Base-by-base conservation (phyloP, 257 asterid species). In the Paraleonurus japonicus region DNA sequence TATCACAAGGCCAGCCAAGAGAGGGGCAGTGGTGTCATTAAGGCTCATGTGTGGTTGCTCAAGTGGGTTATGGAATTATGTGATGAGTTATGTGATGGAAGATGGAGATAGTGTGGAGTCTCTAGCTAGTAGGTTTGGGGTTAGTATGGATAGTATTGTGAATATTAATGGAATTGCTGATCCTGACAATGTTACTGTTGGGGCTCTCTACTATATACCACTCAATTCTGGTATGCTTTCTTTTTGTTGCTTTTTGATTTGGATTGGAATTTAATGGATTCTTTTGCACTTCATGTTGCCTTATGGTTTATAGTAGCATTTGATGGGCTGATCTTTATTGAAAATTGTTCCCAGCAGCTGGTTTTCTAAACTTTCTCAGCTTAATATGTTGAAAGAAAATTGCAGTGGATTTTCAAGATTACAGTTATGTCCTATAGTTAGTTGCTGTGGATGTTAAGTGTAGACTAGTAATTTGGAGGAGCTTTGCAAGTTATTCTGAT, bases 131-230 rank as follows among this genome's bases (percentile, higher is more conserved):
- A 85, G 99, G 68, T 94, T 94, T 82, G 99, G 99, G 48, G 97
- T 94, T 71, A 94, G 99, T 70, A 94, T 94, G 99, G 96, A 84
- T 77, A 88, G 87, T 83, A 94, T 91, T 76, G 99, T 77, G 83
- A 62, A 66, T 58, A 85, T 81, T n/a, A 94, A 94, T 78, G 94
- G 90, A 80, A 85, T 94, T 72, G 59, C 80, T 22, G 80, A 86
- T 83, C 96, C 99, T 67, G 96, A 89, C 84, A 94, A 91, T 89
- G 81, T 94, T 22, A 89, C 96, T 51, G 86, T 81, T 65, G 93
- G 99, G 27, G 85, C 79, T 66, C 90, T 94, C 62, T 94, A 91
- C 73, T 89, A 88, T 45, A 84, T 94, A 67, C 97, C 96, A 0
- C 60, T 91, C 76, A 89, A 88, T 85, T 86, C 95, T 48, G 99